Conservation (phyloP, 2,329 filamentous ascomycete species). For the Stagonosporopsis tanaceti region DNA sequence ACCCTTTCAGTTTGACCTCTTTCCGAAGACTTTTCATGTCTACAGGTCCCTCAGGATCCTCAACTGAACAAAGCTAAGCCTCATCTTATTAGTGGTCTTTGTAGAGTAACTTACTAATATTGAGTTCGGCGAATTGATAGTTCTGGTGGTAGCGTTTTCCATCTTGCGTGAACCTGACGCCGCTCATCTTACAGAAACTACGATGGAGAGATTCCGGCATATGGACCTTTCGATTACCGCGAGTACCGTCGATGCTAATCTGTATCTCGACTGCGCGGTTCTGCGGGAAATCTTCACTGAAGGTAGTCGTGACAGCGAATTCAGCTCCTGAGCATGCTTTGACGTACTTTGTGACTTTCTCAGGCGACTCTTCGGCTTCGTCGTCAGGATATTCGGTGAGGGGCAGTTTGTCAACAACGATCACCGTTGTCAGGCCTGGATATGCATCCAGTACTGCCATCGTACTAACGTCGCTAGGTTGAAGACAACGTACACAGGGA, state of each 20-base stretch:
- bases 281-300: neutral
- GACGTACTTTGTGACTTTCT: constrained; percentile 39
- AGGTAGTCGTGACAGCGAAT: constrained; percentile 24
- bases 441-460: constrained; percentile 30
- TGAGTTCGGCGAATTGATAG: constrained; percentile 34
- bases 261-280: constrained; percentile 15
- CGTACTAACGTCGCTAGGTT: neutral
- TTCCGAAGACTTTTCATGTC: constrained; percentile 12
- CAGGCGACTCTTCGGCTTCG: constrained; percentile 18
- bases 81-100: neutral
- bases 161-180: neutral
- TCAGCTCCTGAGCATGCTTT: constrained; percentile 36
- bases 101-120: constrained; percentile 13
- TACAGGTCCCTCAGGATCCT: neutral
- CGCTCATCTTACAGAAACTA: neutral
- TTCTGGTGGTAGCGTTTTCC: constrained; percentile 13
- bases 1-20: neutral
- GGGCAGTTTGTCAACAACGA: constrained; percentile 26
- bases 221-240: neutral
- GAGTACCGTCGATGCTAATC: constrained; percentile 29
- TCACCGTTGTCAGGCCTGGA: constrained; percentile 23
- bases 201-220: neutral
- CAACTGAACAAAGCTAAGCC: constrained; percentile 1
- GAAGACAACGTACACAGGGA: neutral
- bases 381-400: constrained; percentile 38